Evolutionary conservation across 1,139 yeast species (phyloP), one percentile per base, ranked within the genome.

Genomic region (Lodderomyces theae): DNA sequence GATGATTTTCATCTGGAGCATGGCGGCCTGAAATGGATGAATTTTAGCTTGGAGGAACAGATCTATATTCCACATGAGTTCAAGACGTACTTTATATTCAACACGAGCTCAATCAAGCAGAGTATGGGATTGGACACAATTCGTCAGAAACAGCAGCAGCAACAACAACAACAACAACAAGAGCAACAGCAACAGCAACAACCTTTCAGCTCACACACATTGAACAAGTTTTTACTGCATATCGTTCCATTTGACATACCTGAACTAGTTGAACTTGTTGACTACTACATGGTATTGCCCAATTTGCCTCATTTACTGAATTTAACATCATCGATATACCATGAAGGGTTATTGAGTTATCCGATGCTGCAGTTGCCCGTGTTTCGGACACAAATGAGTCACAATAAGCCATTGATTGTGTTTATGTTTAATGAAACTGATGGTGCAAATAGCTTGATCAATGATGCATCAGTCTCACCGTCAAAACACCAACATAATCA

Each of bases 221-320:
- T 63, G 38, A 49, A 61, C 12, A 46, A 49, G 2, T 59, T 64
- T 42, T 42, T 50, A 18, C 54, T 48, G n/a, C 46, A 45, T n/a
- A 44, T 60, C 1, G 56, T 66, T 3, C 75, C 75, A 0, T 70
- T 70, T 47, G 47, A 49, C 16, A 51, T 69, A 16, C 74, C 75
- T 9, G 46, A 52, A 11, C 53, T 54, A 35, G 51, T 64, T 42
- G 51, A 56, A 15, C 52, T 69, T 29, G 50, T 53, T 10, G 67
- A 66, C 37, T 63, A 59, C 41, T 64, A 56, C 44, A 50, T 69
- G 50, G 61, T 67, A 5, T 38, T 68, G n/a, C 72, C 72, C 1
- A 40, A 48, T 25, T n/a, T 22, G 12, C 15, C 30, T 16, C 8
- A 34, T 16, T 25, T 24, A 8, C n/a, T 9, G 4, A 34, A 39